These are phyloP conservation scores for Pseudogymnoascus sp. DNA, from an alignment of 2,329 filamentous ascomycete genomes.

Conservation along the genomic window DNA sequence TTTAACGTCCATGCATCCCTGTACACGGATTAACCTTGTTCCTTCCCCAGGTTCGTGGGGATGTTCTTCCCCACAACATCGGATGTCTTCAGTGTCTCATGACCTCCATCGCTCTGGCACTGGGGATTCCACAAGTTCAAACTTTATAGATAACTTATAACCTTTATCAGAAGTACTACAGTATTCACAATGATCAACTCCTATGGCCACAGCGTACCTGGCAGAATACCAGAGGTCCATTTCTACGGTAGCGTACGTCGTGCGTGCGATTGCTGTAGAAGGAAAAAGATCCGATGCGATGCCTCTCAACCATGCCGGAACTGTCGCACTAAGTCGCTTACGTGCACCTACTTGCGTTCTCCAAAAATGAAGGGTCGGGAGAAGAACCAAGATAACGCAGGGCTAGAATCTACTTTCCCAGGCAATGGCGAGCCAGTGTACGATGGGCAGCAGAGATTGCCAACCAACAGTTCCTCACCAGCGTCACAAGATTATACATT, in stretches of 20 bases:
- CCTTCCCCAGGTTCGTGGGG: background rate
- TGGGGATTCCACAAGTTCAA: background rate
- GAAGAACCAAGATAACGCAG: background rate
- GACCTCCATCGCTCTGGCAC: background rate
- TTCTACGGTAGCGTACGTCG: background rate
- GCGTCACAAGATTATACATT: background rate
- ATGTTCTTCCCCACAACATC: background rate
- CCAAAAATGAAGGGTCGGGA: constrained; percentile 28
- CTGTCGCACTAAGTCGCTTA: constrained; percentile 15
- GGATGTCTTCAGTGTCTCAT: background rate
- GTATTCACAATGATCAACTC: background rate
- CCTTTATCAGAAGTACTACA: background rate
- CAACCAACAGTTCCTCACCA: background rate
- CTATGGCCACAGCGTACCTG: background rate
- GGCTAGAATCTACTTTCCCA: background rate
- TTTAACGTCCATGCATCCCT: constrained; percentile 30
- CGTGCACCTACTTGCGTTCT: constrained; percentile 26
- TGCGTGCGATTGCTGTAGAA: constrained; percentile 28
- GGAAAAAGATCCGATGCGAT: constrained; percentile 26
- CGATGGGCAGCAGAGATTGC: background rate
- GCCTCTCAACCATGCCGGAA: constrained; percentile 23
- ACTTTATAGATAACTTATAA: background rate
- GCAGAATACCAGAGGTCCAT: background rate
- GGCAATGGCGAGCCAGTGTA: background rate
- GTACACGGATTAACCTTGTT: constrained; percentile 17